phyloP scores from a whole-genome alignment of 1,284 basidiomycete species.

The Sutorius eximius region DNA sequence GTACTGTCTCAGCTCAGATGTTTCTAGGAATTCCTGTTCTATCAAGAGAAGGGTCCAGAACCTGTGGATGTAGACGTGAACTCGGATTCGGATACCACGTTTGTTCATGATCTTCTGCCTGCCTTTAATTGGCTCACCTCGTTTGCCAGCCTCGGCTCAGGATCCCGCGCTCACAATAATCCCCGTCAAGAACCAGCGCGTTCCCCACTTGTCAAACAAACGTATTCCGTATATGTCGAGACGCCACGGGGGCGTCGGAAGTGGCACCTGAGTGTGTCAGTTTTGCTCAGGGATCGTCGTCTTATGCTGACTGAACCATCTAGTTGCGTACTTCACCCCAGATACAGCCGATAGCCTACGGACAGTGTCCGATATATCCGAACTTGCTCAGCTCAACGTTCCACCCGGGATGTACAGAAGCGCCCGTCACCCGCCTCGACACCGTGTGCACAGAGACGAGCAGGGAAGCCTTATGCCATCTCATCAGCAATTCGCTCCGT shows the following conservation, averaged over 20 bases:
- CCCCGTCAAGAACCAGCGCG: constrained; percentile 39
- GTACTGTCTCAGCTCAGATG: constrained; percentile 5
- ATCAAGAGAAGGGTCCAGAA: constrained; percentile 60
- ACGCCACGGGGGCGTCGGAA: constrained; percentile 62
- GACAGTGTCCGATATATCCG: constrained; percentile 58
- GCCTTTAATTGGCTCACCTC: constrained; percentile 11
- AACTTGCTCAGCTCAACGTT: constrained; percentile 51
- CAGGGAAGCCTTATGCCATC: constrained; percentile 12
- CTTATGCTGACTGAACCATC: constrained; percentile 8
- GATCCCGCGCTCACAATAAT: constrained; percentile 37
- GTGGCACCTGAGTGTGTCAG: constrained; percentile 72
- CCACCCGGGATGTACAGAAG: constrained; percentile 63
- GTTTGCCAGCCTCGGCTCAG: constrained; percentile 33
- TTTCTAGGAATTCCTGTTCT: constrained; percentile 71
- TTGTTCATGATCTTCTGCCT: constrained; percentile 13
- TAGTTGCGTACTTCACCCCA: constrained; percentile 73
- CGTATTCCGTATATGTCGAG: constrained; percentile 73
- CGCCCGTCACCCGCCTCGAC: constrained; percentile 48
- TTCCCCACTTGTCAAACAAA: constrained; percentile 70
- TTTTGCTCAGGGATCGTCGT: background rate
- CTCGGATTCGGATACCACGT: constrained; percentile 49
- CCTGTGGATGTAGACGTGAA: constrained; percentile 44
- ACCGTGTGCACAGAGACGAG: constrained; percentile 28
- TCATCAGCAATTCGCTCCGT: constrained; percentile 33
- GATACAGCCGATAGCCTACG: constrained; percentile 55